phyloP scores from a whole-genome alignment of 371 early-diverging fungal species.

The Cokeromyces recurvatus region DNA sequence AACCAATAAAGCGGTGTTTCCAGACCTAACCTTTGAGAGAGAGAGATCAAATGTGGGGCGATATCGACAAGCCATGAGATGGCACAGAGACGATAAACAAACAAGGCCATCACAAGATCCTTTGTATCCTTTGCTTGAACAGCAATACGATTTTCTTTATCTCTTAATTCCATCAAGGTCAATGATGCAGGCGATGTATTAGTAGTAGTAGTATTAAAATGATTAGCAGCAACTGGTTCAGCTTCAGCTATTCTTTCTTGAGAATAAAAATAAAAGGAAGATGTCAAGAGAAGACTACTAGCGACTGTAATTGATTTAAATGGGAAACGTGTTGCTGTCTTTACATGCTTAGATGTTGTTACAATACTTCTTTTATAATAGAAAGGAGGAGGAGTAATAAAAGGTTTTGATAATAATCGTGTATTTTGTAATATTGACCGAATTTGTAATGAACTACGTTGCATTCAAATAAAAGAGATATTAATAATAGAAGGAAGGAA shows the following conservation, averaged over 20 bases:
- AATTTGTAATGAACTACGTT: conserved; percentile 8
- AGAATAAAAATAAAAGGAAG: conserved; percentile 11
- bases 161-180: conserved; percentile 20
- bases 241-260: conserved; percentile 4
- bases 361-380: background rate
- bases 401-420: background rate
- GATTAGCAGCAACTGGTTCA: conserved; percentile 14
- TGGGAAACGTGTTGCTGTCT: conserved; percentile 16
- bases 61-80: conserved; percentile 60
- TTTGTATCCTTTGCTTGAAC: conserved; percentile 50
- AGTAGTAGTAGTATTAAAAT: conserved; percentile 3
- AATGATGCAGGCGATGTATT: too few relatives aligned
- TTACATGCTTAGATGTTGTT: too few relatives aligned
- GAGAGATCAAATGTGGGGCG: conserved; percentile 60
- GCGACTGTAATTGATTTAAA: conserved; percentile 26
- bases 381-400: background rate
- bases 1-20: conserved; percentile 58
- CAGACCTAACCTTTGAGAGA: conserved; percentile 58
- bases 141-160: conserved; percentile 38
- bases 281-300: conserved; percentile 16
- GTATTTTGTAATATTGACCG: conserved; percentile 5
- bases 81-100: conserved; percentile 75
- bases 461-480: conserved; percentile 2
- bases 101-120: conserved; percentile 66
- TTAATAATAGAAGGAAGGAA: too few relatives aligned